These are phyloP conservation scores for Xeromyces bisporus DNA, from an alignment of 495 filamentous ascomycete species.

Conservation along the genomic window DNA sequence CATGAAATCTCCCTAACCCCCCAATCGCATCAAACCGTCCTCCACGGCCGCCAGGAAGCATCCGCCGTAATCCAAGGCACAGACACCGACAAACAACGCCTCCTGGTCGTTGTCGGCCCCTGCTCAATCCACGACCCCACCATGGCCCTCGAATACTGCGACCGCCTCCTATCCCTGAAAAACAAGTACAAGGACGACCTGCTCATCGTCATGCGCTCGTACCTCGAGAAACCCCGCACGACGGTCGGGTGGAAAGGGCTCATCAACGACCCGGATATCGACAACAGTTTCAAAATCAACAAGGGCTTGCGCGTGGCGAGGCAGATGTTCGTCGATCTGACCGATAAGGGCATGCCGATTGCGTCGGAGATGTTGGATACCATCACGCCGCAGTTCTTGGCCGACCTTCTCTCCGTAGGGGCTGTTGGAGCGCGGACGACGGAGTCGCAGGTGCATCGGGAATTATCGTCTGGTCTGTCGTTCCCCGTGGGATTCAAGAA, in stretches of 20 bases:
- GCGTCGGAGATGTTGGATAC: conserved; percentile 98
- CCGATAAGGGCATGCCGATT: conserved; percentile 89
- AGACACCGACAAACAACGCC: conserved; percentile 50
- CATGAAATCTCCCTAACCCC: conserved; percentile 76
- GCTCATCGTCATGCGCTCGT: conserved; percentile 91
- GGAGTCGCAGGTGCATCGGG: conserved; percentile 87
- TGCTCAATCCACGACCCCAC: conserved; percentile 95
- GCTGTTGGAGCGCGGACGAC: conserved; percentile 93
- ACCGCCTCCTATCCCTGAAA: conserved; percentile 62
- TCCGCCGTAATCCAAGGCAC: conserved; percentile 63
- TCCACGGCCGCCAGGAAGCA: conserved; percentile 65
- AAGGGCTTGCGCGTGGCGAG: conserved; percentile 79
- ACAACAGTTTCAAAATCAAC: conserved; percentile 98
- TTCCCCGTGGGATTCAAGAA: conserved; percentile 99
- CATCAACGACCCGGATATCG: conserved; percentile 98
- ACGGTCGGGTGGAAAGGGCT: conserved; percentile 99
- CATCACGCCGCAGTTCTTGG: conserved; percentile 93
- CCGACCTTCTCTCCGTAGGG: conserved; percentile 82
- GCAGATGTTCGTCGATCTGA: conserved; percentile 89
- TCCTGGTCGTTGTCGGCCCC: conserved; percentile 87
- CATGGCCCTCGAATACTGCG: conserved; percentile 87
- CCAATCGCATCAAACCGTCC: conserved; percentile 62
- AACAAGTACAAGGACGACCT: conserved; percentile 82
- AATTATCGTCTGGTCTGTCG: conserved; percentile 80
- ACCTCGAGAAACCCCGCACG: conserved; percentile 96